Evolutionary conservation across 192 early-diverging fungal species (phyloP).

Genomic region (Spinellus fusiger): DNA sequence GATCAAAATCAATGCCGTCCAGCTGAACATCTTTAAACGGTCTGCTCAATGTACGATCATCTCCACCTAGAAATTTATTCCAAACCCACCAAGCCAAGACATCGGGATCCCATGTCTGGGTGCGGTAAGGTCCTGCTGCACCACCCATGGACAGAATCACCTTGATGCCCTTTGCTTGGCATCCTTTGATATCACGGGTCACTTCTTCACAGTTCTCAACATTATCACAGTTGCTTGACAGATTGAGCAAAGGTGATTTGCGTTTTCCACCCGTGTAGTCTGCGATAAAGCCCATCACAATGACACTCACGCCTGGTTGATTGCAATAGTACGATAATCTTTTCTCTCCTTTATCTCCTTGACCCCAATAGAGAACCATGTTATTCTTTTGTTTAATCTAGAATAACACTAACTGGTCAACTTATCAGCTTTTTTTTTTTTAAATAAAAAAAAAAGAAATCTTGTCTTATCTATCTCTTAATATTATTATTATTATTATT

Average conservation of each 20-base stretch:
- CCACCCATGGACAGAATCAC: constrained; percentile 61
- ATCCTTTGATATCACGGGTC: constrained; percentile 52
- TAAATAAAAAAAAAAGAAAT: too few species aligned
- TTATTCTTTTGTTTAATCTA: background rate
- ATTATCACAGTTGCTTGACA: constrained; percentile 16
- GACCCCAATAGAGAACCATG: constrained; percentile 27
- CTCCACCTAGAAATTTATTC: constrained; percentile 56
- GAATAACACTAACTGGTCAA: background rate
- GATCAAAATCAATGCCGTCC: constrained; percentile 65
- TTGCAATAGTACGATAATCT: constrained; percentile 21
- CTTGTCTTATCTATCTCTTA: too few species aligned
- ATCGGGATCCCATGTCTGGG: constrained; percentile 25
- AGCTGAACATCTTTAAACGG: constrained; percentile 66
- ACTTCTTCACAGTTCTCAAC: constrained; percentile 42
- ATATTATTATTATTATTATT: too few species aligned
- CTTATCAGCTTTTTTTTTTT: too few species aligned
- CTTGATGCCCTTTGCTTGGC: constrained; percentile 55
- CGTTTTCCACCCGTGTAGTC: constrained; percentile 15
- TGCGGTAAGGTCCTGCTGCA: constrained; percentile 37
- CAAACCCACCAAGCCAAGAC: constrained; percentile 21
- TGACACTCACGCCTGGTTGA: constrained; percentile 12
- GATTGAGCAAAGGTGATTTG: constrained; percentile 14
- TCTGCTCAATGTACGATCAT: constrained; percentile 34
- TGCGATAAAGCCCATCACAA: constrained; percentile 19
- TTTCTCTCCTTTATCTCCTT: constrained; percentile 15